A percentile compares a stretch with the other conserved stretches of the same genome.
These are phyloP conservation scores for Cordyceps militaris DNA, from an alignment of 2,329 filamentous ascomycete genomes.

Conservation along the genomic window DNA sequence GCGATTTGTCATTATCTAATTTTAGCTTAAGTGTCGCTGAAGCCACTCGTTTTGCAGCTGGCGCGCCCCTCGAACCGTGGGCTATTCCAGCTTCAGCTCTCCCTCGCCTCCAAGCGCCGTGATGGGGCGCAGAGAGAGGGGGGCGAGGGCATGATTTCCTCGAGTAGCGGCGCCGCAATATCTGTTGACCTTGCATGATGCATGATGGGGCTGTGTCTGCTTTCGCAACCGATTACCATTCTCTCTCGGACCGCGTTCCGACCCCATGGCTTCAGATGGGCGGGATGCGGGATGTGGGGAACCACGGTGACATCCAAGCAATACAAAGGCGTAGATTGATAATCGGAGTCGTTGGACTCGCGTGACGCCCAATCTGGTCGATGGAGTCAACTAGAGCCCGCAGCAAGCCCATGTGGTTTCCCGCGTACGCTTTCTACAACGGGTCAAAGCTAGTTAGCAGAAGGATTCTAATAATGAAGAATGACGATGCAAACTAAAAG, in stretches of 20 bases:
- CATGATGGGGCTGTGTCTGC: not conserved
- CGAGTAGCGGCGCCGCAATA: not conserved
- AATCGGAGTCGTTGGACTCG: not conserved
- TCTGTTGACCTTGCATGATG: not conserved
- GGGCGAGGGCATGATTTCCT: not conserved
- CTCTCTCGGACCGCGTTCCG: not conserved
- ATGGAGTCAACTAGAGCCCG: too few species aligned
- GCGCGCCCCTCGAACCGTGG: not conserved
- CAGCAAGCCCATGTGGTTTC: too few species aligned
- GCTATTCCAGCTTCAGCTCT: not conserved
- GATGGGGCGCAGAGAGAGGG: not conserved
- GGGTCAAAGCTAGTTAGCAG: too few species aligned
- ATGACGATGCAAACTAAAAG: too few species aligned
- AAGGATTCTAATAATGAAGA: too few species aligned
- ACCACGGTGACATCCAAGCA: not conserved
- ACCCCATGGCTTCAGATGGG: not conserved
- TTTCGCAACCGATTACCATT: not conserved
- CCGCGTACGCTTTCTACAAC: not conserved
- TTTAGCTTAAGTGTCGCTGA: not conserved
- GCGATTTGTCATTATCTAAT: conserved; percentile 3
- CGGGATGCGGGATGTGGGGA: not conserved
- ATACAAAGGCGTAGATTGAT: not conserved
- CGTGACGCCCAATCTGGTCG: not conserved
- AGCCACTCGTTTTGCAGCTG: not conserved
- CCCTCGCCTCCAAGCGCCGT: not conserved